Evolutionary conservation across 495 filamentous ascomycete species (phyloP), one percentile per base, ranked within the genome.

Genomic region (Neurospora sp.): DNA sequence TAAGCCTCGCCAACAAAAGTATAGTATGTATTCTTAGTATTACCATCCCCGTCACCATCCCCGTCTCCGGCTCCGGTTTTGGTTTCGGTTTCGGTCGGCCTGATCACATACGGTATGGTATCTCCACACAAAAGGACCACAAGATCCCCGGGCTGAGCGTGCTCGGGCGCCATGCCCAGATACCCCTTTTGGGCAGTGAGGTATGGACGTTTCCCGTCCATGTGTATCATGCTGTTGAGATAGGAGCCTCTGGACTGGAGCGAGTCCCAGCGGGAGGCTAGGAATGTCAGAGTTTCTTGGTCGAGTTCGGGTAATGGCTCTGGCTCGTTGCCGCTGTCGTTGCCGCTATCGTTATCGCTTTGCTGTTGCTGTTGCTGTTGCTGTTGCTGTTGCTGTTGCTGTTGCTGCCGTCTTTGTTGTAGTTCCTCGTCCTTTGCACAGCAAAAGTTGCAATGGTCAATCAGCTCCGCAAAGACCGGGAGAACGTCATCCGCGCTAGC

Each of bases 1-100:
- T 72, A 76, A 1, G 75, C 75, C 40, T 76, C 75, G 1, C 75
- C 75, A 6, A 74, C 35, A 38, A 76, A 70, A 1, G 22, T 18
- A 41, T 44, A 72, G 14, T 22, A 53, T 7, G 0, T 65, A 35
- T 65, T 37, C 35, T 35, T 35, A 35, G 35, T 35, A 35, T 31
- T 31, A 31, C 0, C 18, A 27, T 14, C 1, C 14, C 3, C 27
- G 27, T 31, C 27, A 31, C 27, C 27, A 31, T 31, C 3, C 27
- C 27, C 27, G 27, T 31, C 27, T 31, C 27, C 27, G 27, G 3
- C 27, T 31, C 27, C 27, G 27, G 27, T 31, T 31, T 31, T 31
- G 27, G 27, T 31, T 31, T 31, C 27, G 27, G 27, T 31, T 31
- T 31, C 27, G 27, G 27, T 31, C 27, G 27, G 68, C 70, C 75